Evolutionary conservation across 352 stramenopile genomes (phyloP).

Genomic region (Phytophthora palmivora): DNA sequence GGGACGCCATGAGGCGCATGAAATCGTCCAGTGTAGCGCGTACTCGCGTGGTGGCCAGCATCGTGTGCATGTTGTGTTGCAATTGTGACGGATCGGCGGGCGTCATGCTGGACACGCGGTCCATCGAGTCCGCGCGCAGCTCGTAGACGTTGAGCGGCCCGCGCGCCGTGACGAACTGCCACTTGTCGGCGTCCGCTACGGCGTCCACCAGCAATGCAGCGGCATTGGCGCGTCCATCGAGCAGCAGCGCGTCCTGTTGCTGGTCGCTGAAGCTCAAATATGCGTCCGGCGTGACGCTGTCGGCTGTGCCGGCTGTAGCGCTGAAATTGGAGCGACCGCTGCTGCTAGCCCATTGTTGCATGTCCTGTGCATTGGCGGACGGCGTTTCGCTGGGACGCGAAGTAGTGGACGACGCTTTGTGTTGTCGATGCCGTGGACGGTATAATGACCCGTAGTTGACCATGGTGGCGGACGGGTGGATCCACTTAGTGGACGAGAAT

Average conservation of each 20-base stretch:
- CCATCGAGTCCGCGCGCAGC: constrained; percentile 48
- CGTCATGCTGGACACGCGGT: constrained; percentile 60
- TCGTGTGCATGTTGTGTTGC: constrained; percentile 50
- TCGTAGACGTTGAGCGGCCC: constrained; percentile 62
- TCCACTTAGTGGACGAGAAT: constrained; percentile 33
- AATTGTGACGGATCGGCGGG: constrained; percentile 38
- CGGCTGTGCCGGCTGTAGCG: neutral
- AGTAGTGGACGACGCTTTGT: constrained; percentile 32
- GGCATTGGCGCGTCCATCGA: constrained; percentile 58
- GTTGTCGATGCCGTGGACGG: constrained; percentile 29
- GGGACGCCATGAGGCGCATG: constrained; percentile 60
- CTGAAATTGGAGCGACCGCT: constrained; percentile 25
- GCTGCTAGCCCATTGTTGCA: constrained; percentile 26
- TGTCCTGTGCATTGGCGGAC: constrained; percentile 19
- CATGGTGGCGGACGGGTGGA: constrained; percentile 26
- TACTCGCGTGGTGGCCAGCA: constrained; percentile 65
- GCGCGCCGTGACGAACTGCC: constrained; percentile 57
- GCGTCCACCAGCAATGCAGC: constrained; percentile 66
- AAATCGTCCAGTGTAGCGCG: constrained; percentile 70
- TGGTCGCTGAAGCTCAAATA: constrained; percentile 66
- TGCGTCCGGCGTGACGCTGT: constrained; percentile 33
- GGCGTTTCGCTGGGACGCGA: constrained; percentile 28
- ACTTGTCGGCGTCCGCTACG: constrained; percentile 69
- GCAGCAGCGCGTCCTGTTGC: constrained; percentile 57
- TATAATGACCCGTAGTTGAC: constrained; percentile 48